Base-by-base conservation (phyloP, 768 basidiomycete species). In the Lanmaoa pseudosensibilis region DNA sequence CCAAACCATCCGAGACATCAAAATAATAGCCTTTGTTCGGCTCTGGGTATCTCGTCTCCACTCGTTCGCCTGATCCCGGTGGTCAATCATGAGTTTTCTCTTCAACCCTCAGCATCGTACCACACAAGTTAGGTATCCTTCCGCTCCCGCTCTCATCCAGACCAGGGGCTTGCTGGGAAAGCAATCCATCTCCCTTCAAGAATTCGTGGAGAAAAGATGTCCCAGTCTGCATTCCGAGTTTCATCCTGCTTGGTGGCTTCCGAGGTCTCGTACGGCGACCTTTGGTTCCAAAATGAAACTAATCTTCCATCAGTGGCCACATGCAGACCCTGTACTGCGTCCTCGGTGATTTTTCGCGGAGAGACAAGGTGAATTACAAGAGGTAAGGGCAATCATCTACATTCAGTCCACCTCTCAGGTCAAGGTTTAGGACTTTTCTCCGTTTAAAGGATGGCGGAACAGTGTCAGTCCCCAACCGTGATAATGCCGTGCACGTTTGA, bases 321-420 rank as follows among this genome's bases (percentile, higher is more conserved):
- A 52, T 73, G 53, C 71, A 72, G 54, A 72, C 71, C 41, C 52
- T 72, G 34, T 72, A 72, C 39, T 74, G 62, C 21, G 65, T 60
- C 38, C 18, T 69, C 8, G 71, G 71, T 36, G 65, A 72, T 25
- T 72, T 72, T 48, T 72, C 71, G 15, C 67, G 58, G 37, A 63
- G 55, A 53, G 71, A 72, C 58, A 62, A 61, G 39, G 62, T 72
- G 33, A 48, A 55, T 50, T 72, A 72, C 59, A 72, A 69, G 45
- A 70, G 71, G 71, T 68, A 40, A 32, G 56, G 46, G 36, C 46
- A 49, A 8, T 43, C 23, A 32, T 44, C 2, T 9, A 50, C 13
- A 38, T 46, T 32, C 53, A 30, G n/a, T 36, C 45, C 53, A 34
- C 5, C 16, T 36, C 59, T 63, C 54, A 71, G 10, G 1, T 27